Percentiles rank a stretch among this genome's conserved stretches.
These are phyloP conservation scores for Podosphaera fusca DNA, from an alignment of 2,329 filamentous ascomycete species.

Conservation along the genomic window DNA sequence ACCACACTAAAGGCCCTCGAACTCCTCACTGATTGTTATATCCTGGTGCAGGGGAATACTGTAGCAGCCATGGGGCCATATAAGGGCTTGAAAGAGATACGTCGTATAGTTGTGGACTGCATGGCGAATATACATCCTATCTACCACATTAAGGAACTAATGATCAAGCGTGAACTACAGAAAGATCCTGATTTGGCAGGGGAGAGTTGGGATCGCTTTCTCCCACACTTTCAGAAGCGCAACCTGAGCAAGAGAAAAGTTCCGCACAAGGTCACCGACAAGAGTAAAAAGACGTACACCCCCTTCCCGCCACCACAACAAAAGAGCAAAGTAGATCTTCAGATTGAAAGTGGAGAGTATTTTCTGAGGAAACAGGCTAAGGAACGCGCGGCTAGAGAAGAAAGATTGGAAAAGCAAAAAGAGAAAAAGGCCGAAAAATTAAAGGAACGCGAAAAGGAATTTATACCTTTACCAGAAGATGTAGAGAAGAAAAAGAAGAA, in stretches of 20 bases:
- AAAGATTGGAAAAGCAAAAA: conserved; percentile 63
- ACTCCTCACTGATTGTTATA: conserved; percentile 73
- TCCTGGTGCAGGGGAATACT: conserved; percentile 91
- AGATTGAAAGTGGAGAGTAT: conserved; percentile 96
- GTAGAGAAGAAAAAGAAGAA: conserved; percentile 30
- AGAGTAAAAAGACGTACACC: conserved; percentile 83
- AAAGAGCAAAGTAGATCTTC: conserved; percentile 95
- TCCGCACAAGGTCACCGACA: conserved; percentile 75
- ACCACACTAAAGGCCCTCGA: conserved; percentile 87
- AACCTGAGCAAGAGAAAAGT: conserved; percentile 63
- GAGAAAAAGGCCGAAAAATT: conserved; percentile 73
- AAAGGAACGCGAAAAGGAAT: conserved; percentile 66
- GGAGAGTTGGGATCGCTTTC: conserved; percentile 87
- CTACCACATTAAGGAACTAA: conserved; percentile 84
- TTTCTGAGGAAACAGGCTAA: conserved; percentile 86
- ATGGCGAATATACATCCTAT: conserved; percentile 85
- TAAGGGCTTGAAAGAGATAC: conserved; percentile 81
- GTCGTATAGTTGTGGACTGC: conserved; percentile 76
- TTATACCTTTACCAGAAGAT: conserved; percentile 64
- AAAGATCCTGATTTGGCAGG: conserved; percentile 70
- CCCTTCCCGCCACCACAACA: conserved; percentile 91
- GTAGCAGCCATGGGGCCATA: conserved; percentile 79
- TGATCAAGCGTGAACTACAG: conserved; percentile 80
- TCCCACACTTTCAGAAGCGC: conserved; percentile 92
- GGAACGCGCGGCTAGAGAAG: conserved; percentile 58